Evolutionary conservation across 495 filamentous ascomycete species (phyloP), one percentile per base, ranked within the genome.

Genomic region (Astrothelium subdiscretum): DNA sequence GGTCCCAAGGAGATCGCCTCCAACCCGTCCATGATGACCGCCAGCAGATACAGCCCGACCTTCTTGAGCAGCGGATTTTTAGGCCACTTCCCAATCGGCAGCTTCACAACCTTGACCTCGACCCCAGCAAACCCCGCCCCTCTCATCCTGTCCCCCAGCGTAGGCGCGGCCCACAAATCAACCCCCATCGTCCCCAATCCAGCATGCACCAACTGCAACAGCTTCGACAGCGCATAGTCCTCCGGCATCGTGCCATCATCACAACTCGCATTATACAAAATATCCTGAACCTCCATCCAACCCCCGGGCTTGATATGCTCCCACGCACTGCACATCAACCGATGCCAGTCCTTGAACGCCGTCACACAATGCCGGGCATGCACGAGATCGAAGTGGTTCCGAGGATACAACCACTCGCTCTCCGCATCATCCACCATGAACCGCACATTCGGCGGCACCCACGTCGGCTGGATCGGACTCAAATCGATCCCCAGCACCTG

Each of bases 341-440:
- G 27, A 20, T 65, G 61, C 69, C 68, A 73, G 58, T 68, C 63
- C 27, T 62, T 59, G 57, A 72, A 59, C 4, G 58, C 64, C 54
- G 61, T 60, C 15, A 32, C 51, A 40, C 64, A 24, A 11, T 60
- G 62, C 31, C 71, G 66, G 31, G 65, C 54, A 54, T 73, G 70
- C 52, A 73, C 65, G 59, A 72, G 63, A 58, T 73, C 71, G 62
- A 73, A 72, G 24, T 62, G 60, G 60, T 58, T 57, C 8, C 58
- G 60, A 18, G 38, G 31, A 32, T 69, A 72, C 35, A 67, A 62
- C 69, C 68, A 73, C 5, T 66, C 66, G 58, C 43, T 57, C 43
- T 69, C 65, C 26, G 62, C 63, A 57, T 74, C 71, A 51, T 70
- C 67, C 65, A 74, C 63, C 43, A 70, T 59, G 66, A 74, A 74